Evolutionary conservation across 2,329 filamentous ascomycete genomes (phyloP), one percentile per base, ranked within the genome.

Genomic region (Clathrospora elynae): DNA sequence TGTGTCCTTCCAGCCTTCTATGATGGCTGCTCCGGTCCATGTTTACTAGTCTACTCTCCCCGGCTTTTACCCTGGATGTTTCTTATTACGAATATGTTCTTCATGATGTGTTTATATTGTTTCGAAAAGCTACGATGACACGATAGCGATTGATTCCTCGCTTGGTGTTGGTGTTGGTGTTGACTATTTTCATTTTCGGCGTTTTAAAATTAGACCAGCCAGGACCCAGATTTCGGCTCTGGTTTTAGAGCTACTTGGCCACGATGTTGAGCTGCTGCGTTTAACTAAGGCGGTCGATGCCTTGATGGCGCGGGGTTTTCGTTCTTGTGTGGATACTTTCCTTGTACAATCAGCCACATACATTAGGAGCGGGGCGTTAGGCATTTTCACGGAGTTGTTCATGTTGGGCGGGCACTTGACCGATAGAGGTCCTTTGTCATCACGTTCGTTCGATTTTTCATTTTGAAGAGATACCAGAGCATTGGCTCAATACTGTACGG

Each of bases 1-100:
- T 58, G 64, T 70, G 28, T 71, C 66, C 13, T 71, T 70, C 58
- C 67, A 71, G 61, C 63, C 64, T 11, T 61, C 64, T 1, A 68
- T 67, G 56, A 63, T 69, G 62, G 51, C 61, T 38, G 51, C 55
- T 17, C 68, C 68, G 44, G 63, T 71, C 16, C 65, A 65, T 49
- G 67, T 69, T 29, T 68, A 69, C 57, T 70, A 67, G 53, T 29
- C 31, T 24, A 32, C 20, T 14, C 35, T 20, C 30, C 16, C 14
- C 25, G 26, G 23, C 34, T 28, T 17, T 34, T 30, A 35, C 13
- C 35, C 17, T 31, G 53, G 51, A 58, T 33, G 14, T 36, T 34
- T 49, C 46, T 47, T 38, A 40, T 51, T 44, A 40, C 36, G 48
- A 42, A 52, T 59, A 58, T 49, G 55, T 65, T 67, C 53, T 62